These are phyloP conservation scores for Piper betle DNA, from an alignment of 164 flowering plant species.

Conservation along the genomic window DNA sequence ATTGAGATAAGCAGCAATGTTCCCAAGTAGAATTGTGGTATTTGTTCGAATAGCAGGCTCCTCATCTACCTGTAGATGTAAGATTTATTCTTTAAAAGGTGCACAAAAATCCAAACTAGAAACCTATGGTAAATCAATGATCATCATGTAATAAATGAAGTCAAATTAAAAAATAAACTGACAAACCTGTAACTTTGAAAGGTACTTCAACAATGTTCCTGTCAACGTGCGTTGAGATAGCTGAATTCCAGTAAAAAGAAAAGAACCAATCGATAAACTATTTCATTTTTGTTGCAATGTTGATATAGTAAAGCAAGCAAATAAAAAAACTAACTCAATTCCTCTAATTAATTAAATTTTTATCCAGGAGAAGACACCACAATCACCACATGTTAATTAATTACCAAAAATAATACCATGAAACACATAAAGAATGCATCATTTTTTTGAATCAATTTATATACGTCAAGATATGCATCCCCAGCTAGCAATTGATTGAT, in stretches of 20 bases:
- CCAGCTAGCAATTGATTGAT: too few species aligned
- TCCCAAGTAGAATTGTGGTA: conserved; percentile 94
- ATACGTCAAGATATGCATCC: too few species aligned
- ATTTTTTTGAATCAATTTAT: too few species aligned
- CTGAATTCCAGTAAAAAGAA: conserved; percentile 31
- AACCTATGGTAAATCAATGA: neutral
- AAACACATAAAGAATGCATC: too few species aligned
- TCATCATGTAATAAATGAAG: neutral
- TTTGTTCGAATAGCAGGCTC: conserved; percentile 97
- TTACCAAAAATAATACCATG: too few species aligned
- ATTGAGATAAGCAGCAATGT: conserved; percentile 84
- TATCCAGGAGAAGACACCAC: too few species aligned
- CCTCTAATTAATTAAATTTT: too few species aligned
- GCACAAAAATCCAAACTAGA: neutral
- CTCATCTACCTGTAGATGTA: conserved; percentile 79
- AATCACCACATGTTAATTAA: too few species aligned
- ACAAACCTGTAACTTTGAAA: conserved; percentile 88
- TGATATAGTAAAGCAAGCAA: too few species aligned
- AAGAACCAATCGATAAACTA: too few species aligned
- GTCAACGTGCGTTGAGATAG: conserved; percentile 87
- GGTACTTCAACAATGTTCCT: conserved; percentile 78
- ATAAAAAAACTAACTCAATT: too few species aligned
- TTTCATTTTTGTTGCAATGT: neutral
- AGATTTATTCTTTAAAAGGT: neutral
- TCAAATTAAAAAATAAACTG: neutral